Percentiles rank a stretch among this genome's conserved stretches.
These are phyloP conservation scores for Rutstroemia sydowiana DNA, from an alignment of 2,329 filamentous ascomycete species.

Conservation along the genomic window DNA sequence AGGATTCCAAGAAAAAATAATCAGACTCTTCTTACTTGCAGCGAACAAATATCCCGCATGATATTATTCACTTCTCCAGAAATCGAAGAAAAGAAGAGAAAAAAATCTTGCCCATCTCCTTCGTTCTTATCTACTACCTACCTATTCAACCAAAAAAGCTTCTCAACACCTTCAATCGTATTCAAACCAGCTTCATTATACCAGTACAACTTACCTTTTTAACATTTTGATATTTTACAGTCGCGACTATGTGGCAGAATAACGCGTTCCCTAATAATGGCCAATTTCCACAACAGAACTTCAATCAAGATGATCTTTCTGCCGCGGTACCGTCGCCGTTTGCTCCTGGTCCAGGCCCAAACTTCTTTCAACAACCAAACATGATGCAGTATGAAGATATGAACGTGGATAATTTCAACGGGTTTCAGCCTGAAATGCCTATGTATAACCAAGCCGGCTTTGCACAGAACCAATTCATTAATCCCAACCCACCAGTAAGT, in stretches of 20 bases:
- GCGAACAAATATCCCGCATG: no score
- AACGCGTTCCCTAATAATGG: slow-evolving; percentile 24
- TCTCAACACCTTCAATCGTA: no score
- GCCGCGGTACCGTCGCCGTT: slow-evolving; percentile 10
- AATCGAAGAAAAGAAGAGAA: no score
- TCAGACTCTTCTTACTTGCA: no score
- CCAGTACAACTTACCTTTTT: no score
- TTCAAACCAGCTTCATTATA: no score
- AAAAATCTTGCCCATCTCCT: no score
- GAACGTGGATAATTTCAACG: slow-evolving; percentile 14
- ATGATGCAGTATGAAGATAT: slow-evolving; percentile 16
- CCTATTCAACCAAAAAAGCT: no score
- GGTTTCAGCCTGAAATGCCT: slow-evolving; percentile 19
- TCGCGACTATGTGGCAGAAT: slow-evolving; percentile 24
- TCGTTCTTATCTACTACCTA: no score
- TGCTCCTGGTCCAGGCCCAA: slow-evolving; percentile 11
- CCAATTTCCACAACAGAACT: slow-evolving; percentile 14
- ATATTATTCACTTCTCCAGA: no score
- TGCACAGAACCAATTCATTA: slow-evolving; percentile 21
- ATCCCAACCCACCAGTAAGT: slow-evolving; percentile 22
- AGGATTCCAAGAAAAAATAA: no score
- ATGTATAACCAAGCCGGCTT: slow-evolving; percentile 20
- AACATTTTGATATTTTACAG: neutral
- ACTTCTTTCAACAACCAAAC: slow-evolving; percentile 17
- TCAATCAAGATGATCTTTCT: slow-evolving; percentile 22